phyloP scores from a whole-genome alignment of 176 grass and related monocot species.

The Otatea glauca region DNA sequence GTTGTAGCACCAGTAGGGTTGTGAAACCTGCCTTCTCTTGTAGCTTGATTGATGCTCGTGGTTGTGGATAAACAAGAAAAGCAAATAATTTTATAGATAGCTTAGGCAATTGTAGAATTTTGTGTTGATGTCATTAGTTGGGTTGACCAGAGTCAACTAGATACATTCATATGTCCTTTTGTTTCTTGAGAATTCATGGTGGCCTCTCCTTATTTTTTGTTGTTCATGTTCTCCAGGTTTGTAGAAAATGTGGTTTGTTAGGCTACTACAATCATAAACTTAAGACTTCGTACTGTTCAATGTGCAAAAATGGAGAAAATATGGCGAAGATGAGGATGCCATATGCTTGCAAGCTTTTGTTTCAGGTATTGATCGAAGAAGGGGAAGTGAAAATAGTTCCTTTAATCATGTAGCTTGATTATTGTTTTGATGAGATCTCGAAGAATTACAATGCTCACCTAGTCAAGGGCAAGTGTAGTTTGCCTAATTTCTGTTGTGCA shows the following conservation, averaged over 20 bases:
- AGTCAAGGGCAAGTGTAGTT: too few species aligned
- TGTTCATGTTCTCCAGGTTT: slow-evolving; percentile 64
- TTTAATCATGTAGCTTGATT: background rate
- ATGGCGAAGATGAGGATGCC: slow-evolving; percentile 98
- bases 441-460: background rate
- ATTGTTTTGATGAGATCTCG: background rate
- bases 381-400: background rate
- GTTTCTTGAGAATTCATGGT: background rate
- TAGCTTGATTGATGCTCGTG: too few species aligned
- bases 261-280: slow-evolving; percentile 91
- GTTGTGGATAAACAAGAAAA: background rate
- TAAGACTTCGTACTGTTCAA: slow-evolving; percentile 82
- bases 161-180: background rate
- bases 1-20: background rate
- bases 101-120: background rate
- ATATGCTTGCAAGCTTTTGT: slow-evolving; percentile 99
- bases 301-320: slow-evolving; percentile 99
- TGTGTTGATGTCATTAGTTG: background rate
- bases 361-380: slow-evolving; percentile 73
- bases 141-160: background rate
- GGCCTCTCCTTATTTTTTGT: slow-evolving; percentile 20
- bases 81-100: background rate
- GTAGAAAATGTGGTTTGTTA: slow-evolving; percentile 84
- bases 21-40: slow-evolving; percentile 15
- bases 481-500: too few species aligned